Conservation (phyloP, 2,329 filamentous ascomycete genomes). For the Decorospora gaudefroyi region DNA sequence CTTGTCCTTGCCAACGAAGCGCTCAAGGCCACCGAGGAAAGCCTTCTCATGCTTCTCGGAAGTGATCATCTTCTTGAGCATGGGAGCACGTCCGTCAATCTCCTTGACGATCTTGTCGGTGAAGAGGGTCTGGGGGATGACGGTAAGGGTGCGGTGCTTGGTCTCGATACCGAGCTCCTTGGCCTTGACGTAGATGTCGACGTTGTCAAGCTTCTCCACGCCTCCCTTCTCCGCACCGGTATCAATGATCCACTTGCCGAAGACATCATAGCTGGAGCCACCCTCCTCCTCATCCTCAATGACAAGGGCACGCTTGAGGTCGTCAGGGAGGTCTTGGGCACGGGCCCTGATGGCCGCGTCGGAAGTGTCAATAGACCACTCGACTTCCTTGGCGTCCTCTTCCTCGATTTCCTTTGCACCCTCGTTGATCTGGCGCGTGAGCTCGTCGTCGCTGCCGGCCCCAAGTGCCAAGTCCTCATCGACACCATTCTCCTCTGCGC, state of each 20-base stretch:
- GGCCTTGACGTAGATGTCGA: conserved; percentile 94
- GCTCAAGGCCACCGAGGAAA: conserved; percentile 91
- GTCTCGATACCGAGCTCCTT: conserved; percentile 91
- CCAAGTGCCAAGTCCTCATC: conserved; percentile 69
- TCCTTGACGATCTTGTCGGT: conserved; percentile 87
- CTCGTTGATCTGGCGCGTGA: conserved; percentile 73
- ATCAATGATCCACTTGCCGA: conserved; percentile 91
- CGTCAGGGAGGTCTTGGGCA: conserved; percentile 87
- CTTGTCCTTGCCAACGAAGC: conserved; percentile 82
- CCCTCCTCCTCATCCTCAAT: conserved; percentile 82
- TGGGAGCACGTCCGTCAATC: conserved; percentile 77
- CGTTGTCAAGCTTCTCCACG: conserved; percentile 79
- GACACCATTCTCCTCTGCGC: conserved; percentile 66
- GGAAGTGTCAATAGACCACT: conserved; percentile 97
- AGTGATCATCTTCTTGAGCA: conserved; percentile 91
- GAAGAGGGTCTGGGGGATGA: conserved; percentile 92
- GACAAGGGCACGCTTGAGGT: conserved; percentile 90
- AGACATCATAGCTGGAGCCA: conserved; percentile 81
- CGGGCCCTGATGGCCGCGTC: conserved; percentile 94
- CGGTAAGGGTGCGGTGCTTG: conserved; percentile 91
- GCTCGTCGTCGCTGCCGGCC: conserved; percentile 86
- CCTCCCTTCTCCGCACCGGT: conserved; percentile 70
- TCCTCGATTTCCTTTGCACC: conserved; percentile 74
- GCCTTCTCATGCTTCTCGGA: conserved; percentile 96
- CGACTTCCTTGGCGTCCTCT: conserved; percentile 76